Evolutionary conservation across 495 filamentous ascomycete genomes (phyloP).

Genomic region (Xylaria scruposa): DNA sequence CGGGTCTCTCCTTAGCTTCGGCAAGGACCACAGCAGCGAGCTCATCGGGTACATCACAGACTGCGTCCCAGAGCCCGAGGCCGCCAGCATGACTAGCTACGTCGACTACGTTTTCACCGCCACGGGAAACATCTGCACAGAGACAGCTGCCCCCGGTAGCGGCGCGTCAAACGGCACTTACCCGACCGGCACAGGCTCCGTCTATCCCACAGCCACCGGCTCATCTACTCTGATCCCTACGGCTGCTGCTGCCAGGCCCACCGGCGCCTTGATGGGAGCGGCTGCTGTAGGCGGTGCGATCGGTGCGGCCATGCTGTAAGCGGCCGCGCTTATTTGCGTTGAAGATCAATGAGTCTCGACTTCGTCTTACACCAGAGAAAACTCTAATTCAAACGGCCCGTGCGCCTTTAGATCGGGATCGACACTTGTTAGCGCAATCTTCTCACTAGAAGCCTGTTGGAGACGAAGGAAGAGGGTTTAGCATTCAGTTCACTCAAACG

Average conservation of each 20-base stretch:
- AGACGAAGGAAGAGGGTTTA: too few relatives aligned
- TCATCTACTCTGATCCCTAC: neutral
- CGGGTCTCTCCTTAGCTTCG: neutral
- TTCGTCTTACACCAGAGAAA: neutral
- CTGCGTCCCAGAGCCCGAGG: neutral
- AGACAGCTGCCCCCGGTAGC: slow-evolving; percentile 1
- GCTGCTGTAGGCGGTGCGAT: slow-evolving; percentile 4
- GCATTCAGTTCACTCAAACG: too few relatives aligned
- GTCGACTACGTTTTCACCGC: neutral
- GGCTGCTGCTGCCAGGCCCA: slow-evolving; percentile 13
- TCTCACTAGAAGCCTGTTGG: too few relatives aligned
- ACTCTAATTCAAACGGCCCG: too few relatives aligned
- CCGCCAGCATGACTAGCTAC: slow-evolving; percentile 1
- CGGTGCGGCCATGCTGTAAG: slow-evolving; percentile 12
- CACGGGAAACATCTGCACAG: slow-evolving; percentile 5
- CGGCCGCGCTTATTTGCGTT: neutral
- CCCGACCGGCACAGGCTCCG: neutral
- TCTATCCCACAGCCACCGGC: neutral
- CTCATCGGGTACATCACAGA: slow-evolving; percentile 9
- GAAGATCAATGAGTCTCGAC: neutral
- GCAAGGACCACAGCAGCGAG: neutral
- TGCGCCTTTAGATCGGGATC: too few relatives aligned
- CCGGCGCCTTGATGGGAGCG: slow-evolving; percentile 2
- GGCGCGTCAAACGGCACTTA: neutral
- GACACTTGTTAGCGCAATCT: too few relatives aligned